These are phyloP conservation scores for Bipolaris cookei DNA, from an alignment of 2,329 filamentous ascomycete genomes.

Conservation along the genomic window DNA sequence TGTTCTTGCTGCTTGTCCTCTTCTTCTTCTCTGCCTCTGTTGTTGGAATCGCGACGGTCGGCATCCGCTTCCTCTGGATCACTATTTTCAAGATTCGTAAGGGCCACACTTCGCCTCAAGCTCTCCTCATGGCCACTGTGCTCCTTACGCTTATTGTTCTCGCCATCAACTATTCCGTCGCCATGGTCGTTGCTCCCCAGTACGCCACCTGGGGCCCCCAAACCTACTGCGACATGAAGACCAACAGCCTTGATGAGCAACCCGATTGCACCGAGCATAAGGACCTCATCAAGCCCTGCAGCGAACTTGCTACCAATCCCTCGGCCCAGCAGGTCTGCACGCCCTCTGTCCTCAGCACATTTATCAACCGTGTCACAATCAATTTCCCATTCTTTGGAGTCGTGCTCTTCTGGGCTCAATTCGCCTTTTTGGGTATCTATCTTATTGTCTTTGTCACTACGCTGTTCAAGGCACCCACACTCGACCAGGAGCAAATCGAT, in stretches of 20 bases:
- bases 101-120: slow-evolving; percentile 88
- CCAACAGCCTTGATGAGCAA: slow-evolving; percentile 66
- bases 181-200: slow-evolving; percentile 93
- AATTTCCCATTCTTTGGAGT: slow-evolving; percentile 96
- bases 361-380: slow-evolving; percentile 88
- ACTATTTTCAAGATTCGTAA: slow-evolving; percentile 89
- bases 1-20: slow-evolving; percentile 83
- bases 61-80: slow-evolving; percentile 96
- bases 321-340: slow-evolving; percentile 84
- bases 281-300: slow-evolving; percentile 79
- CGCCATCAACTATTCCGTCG: slow-evolving; percentile 89
- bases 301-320: slow-evolving; percentile 73
- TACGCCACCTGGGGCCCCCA: slow-evolving; percentile 95
- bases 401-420: slow-evolving; percentile 95
- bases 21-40: slow-evolving; percentile 90
- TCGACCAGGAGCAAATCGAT: slow-evolving; percentile 79
- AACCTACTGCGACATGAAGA: slow-evolving; percentile 82
- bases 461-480: slow-evolving; percentile 77
- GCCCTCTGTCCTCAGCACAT: slow-evolving; percentile 86
- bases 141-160: slow-evolving; percentile 88
- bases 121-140: slow-evolving; percentile 86
- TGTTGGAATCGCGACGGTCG: slow-evolving; percentile 81
- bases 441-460: slow-evolving; percentile 79
- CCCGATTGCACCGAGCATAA: slow-evolving; percentile 77
- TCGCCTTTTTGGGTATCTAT: slow-evolving; percentile 85